These are phyloP conservation scores for Letharia columbiana DNA, from an alignment of 495 filamentous ascomycete genomes.

Conservation along the genomic window DNA sequence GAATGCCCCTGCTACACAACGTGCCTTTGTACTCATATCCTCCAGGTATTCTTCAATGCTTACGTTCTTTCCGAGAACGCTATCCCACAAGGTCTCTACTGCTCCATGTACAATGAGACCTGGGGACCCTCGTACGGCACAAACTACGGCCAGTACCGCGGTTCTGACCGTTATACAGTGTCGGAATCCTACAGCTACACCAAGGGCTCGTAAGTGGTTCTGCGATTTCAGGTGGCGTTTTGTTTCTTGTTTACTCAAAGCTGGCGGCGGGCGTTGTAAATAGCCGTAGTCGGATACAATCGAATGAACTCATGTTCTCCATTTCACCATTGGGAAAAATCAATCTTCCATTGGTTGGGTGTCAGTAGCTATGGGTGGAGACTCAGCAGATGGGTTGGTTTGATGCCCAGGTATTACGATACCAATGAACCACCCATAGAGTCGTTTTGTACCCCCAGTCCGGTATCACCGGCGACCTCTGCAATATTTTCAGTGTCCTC, in stretches of 20 bases:
- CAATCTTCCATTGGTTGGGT: not conserved
- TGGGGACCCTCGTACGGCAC: slow-evolving; percentile 22
- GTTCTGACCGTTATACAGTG: slow-evolving; percentile 13
- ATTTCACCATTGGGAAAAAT: not conserved
- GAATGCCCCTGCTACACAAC: not conserved
- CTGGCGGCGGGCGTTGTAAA: not conserved
- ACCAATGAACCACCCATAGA: not conserved
- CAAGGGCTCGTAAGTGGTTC: slow-evolving; percentile 2
- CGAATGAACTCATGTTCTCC: not conserved
- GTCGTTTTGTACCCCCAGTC: not conserved
- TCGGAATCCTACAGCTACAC: slow-evolving; percentile 14
- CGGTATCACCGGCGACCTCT: not conserved
- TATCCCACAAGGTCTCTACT: slow-evolving; percentile 26
- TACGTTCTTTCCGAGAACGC: slow-evolving; percentile 38
- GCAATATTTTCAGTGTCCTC: not conserved
- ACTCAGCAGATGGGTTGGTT: not conserved
- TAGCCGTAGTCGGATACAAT: not conserved
- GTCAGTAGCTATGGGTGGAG: not conserved
- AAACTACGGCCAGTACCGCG: slow-evolving; percentile 23
- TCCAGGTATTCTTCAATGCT: slow-evolving; percentile 39
- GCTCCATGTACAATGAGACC: slow-evolving; percentile 23
- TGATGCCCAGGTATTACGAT: not conserved
- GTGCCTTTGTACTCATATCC: not conserved
- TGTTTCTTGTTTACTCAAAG: not conserved
- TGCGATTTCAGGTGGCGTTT: not conserved